phyloP scores from a whole-genome alignment of 352 stramenopile genomes.

The Phytopythium mirpurense region DNA sequence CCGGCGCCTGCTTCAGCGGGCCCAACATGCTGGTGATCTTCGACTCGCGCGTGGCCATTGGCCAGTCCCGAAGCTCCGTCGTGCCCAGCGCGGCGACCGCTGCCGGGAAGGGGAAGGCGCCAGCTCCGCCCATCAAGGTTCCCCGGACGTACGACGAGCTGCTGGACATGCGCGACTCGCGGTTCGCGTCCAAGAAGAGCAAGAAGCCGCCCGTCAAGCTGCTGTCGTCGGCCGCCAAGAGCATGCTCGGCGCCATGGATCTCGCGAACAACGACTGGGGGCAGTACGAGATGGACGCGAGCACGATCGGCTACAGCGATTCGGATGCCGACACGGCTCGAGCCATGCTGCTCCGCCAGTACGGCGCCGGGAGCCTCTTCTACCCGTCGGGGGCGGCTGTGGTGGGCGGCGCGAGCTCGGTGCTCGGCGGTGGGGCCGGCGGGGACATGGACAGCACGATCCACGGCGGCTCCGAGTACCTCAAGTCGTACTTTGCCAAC shows the following conservation, averaged over 20 bases:
- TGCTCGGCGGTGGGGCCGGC: background rate
- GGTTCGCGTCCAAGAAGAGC: slow-evolving; percentile 78
- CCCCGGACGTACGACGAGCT: slow-evolving; percentile 76
- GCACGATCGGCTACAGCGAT: slow-evolving; percentile 22
- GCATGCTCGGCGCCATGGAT: slow-evolving; percentile 49
- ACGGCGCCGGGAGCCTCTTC: slow-evolving; percentile 25
- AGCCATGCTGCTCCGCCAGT: slow-evolving; percentile 8
- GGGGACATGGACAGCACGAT: slow-evolving; percentile 45
- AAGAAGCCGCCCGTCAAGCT: slow-evolving; percentile 60
- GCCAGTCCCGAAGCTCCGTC: slow-evolving; percentile 44
- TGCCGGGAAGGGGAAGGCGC: slow-evolving; percentile 46
- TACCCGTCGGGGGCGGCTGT: slow-evolving; percentile 23
- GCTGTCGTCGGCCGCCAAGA: slow-evolving; percentile 27
- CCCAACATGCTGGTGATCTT: slow-evolving; percentile 85
- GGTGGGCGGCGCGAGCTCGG: background rate
- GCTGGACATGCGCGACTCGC: slow-evolving; percentile 62
- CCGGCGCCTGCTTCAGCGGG: slow-evolving; percentile 73
- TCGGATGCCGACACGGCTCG: slow-evolving; percentile 14
- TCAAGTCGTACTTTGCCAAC: slow-evolving; percentile 67
- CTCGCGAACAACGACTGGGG: slow-evolving; percentile 50
- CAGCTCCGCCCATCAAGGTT: slow-evolving; percentile 35
- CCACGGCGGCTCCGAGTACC: slow-evolving; percentile 64
- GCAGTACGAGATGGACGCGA: slow-evolving; percentile 17
- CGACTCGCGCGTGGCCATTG: slow-evolving; percentile 76
- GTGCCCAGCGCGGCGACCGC: slow-evolving; percentile 38